Conservation (phyloP, 768 basidiomycete species). For the Calocybe cyanea region DNA sequence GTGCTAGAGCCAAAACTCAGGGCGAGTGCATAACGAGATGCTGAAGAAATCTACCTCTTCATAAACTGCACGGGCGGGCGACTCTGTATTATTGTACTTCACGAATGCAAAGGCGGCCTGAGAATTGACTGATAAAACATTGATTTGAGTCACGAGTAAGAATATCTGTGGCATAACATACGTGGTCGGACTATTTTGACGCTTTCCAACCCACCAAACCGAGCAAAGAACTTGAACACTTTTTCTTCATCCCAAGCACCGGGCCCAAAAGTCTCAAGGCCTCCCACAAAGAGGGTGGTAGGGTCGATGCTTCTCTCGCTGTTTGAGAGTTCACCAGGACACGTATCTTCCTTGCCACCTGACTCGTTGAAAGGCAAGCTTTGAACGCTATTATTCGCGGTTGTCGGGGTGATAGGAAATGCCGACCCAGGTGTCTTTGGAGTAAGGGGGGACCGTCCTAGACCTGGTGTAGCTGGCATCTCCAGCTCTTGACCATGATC, state of each 20-base stretch:
- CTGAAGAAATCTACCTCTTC: slow-evolving; percentile 46
- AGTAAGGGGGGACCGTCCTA: slow-evolving; percentile 46
- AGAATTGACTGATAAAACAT: slow-evolving; percentile 43
- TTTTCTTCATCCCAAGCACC: slow-evolving; percentile 68
- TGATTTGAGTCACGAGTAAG: neutral
- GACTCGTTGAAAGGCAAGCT: slow-evolving; percentile 23
- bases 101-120: slow-evolving; percentile 78
- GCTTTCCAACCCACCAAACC: slow-evolving; percentile 61
- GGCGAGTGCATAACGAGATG: neutral
- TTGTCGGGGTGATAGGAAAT: slow-evolving; percentile 49
- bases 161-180: slow-evolving; percentile 26
- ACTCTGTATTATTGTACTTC: slow-evolving; percentile 59
- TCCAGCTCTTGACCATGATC: slow-evolving; percentile 35
- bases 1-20: slow-evolving; percentile 43
- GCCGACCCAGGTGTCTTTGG: slow-evolving; percentile 46
- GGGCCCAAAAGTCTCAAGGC: slow-evolving; percentile 61
- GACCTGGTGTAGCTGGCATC: slow-evolving; percentile 39
- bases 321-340: slow-evolving; percentile 13
- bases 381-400: slow-evolving; percentile 30
- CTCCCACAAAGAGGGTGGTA: slow-evolving; percentile 72
- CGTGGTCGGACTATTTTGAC: slow-evolving; percentile 66
- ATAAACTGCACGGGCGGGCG: slow-evolving; percentile 62
- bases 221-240: slow-evolving; percentile 53
- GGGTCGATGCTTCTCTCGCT: slow-evolving; percentile 54
- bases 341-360: slow-evolving; percentile 19